Base-by-base conservation (phyloP, 2,329 filamentous ascomycete species). In the Trichoderma afroharzianum region DNA sequence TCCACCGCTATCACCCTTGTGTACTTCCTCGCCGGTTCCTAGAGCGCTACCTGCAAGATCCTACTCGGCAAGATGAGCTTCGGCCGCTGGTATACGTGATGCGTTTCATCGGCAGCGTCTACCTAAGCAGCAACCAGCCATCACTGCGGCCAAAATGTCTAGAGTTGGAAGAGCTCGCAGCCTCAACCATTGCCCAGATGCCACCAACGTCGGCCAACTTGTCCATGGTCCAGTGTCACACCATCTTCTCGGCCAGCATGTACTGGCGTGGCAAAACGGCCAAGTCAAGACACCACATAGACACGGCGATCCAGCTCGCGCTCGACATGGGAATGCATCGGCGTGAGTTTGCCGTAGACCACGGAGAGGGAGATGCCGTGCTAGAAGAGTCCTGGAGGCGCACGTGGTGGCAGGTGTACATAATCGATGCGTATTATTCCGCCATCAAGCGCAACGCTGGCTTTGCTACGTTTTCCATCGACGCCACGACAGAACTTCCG, bases 381-480 rank as follows among this genome's bases (percentile, higher is more conserved):
- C 62, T 83, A 24, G 85, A 87, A 50, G 91, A 93, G 76, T 88
- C 85, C 73, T 86, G 89, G 83, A 85, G 91, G 63, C 84, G 91
- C 55, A 93, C 91, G 1, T 93, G 91, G 91, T 93, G 91, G 91
- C 87, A 88, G 76, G 77, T 93, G 50, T 92, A 87, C 75, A 84
- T 88, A 6, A 81, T 88, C 1, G 91, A 93, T 77, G 88, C 86
- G 47, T 79, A 77, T n/a, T 80, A 80, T 11, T 77, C 78, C 0
- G 80, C 77, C 0, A 82, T 80, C 0, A 39, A 77, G 28, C 76
- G 80, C 0, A 75, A 70, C 0, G 74, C 76, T 62, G 76, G 73
- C 0, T 80, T 82, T 15, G 73, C 75, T 1, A 76, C 77, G 0
- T 63, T 77, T 1, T 81, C 82, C 50, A 80, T 90, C 0, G 79